phyloP scores from a whole-genome alignment of 495 filamentous ascomycete genomes.

The Peziza echinospora region DNA sequence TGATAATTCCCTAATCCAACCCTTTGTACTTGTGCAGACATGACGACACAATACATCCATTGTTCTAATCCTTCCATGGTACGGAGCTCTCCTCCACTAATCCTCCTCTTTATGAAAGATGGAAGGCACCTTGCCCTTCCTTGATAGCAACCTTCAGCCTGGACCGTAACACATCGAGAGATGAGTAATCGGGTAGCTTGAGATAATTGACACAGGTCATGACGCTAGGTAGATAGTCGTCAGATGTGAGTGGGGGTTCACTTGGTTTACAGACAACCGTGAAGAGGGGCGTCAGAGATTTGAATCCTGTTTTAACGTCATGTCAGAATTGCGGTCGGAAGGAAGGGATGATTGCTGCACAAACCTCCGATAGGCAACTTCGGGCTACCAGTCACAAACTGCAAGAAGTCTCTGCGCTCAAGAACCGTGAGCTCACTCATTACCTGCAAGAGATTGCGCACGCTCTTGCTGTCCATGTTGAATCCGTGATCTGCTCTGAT shows the following conservation, averaged over 20 bases:
- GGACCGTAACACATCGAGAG: conserved; percentile 48
- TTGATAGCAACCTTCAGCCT: conserved; percentile 67
- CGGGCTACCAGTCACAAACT: conserved; percentile 95
- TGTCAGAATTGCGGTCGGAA: conserved; percentile 4
- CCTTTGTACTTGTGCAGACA: too few relatives aligned
- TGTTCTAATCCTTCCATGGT: too few relatives aligned
- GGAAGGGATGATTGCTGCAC: conserved; percentile 16
- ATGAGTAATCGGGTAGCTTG: conserved; percentile 90
- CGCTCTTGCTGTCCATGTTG: conserved; percentile 96
- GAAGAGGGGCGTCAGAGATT: conserved; percentile 88
- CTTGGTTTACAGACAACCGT: conserved; percentile 97
- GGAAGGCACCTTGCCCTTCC: conserved; percentile 98
- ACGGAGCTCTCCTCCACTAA: too few relatives aligned
- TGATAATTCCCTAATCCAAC: too few relatives aligned
- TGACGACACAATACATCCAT: too few relatives aligned
- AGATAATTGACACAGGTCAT: conserved; percentile 99
- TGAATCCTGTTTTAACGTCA: conserved; percentile 48
- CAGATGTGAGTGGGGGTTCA: conserved; percentile 80
- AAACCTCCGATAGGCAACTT: conserved; percentile 96
- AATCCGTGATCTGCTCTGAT: conserved; percentile 99
- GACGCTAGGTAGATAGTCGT: conserved; percentile 93
- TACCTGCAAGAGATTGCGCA: conserved; percentile 75
- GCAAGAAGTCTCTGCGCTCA: conserved; percentile 82
- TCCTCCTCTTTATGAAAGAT: conserved; percentile 72
- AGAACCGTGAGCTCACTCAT: conserved; percentile 69